Conservation (phyloP, 164 flowering plant species). For the Sedum album region DNA sequence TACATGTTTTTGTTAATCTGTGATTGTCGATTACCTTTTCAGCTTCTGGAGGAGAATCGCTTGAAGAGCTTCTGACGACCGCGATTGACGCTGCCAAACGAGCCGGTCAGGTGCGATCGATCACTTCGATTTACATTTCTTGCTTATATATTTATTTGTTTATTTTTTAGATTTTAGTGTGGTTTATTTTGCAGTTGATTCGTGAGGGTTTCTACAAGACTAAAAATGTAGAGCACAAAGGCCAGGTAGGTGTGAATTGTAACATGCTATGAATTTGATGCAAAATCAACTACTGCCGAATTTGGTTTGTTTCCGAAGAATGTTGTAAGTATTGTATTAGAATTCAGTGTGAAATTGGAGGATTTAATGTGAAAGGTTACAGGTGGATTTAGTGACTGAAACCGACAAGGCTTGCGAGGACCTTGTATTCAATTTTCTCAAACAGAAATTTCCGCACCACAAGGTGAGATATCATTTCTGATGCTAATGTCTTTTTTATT, state of each 20-base stretch:
- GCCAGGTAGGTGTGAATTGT: conserved; percentile 41
- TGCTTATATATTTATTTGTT: too few species aligned
- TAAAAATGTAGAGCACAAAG: conserved; percentile 83
- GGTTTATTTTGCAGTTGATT: not conserved
- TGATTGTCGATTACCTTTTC: too few species aligned
- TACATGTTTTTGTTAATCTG: not conserved
- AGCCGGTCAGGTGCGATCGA: not conserved
- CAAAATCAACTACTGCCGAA: not conserved
- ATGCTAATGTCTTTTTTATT: not conserved
- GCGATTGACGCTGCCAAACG: not conserved
- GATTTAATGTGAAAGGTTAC: conserved; percentile 3
- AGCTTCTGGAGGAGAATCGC: not conserved
- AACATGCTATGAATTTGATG: too few species aligned
- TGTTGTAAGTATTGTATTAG: not conserved
- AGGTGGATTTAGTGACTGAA: conserved; percentile 99
- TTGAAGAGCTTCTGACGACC: not conserved
- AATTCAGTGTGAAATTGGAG: not conserved
- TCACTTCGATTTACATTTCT: not conserved
- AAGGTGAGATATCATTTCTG: conserved; percentile 37
- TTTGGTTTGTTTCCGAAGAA: not conserved
- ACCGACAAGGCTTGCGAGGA: conserved; percentile 97
- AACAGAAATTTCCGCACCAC: conserved; percentile 60
- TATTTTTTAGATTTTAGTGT: conserved; percentile 8
- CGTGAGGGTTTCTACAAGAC: not conserved
- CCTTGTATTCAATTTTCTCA: conserved; percentile 68